Percentiles rank a stretch among this genome's conserved stretches.
Conservation (phyloP, 2,329 filamentous ascomycete genomes). For the Monascus ruber region DNA sequence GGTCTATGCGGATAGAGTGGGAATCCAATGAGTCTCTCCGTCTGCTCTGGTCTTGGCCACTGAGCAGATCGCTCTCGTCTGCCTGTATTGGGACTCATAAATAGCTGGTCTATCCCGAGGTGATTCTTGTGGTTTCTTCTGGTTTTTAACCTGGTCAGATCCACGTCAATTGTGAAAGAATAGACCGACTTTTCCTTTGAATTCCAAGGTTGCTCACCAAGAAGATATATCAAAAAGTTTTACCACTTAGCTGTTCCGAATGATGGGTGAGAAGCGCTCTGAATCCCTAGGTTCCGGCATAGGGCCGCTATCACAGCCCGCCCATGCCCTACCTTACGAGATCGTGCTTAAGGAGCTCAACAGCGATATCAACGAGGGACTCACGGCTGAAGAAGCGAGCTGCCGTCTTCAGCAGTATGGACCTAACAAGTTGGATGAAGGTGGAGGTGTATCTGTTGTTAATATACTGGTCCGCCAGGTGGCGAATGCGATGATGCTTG, state of each 20-base stretch:
- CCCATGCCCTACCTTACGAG: constrained; percentile 47
- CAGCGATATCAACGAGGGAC: constrained; percentile 45
- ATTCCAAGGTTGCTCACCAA: neutral
- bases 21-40: too few species aligned
- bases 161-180: neutral
- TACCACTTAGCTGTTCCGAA: neutral
- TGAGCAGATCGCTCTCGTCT: neutral
- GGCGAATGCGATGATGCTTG: constrained; percentile 57
- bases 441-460: constrained; percentile 54
- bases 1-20: too few species aligned
- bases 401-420: constrained; percentile 45
- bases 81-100: neutral
- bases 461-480: constrained; percentile 58
- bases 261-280: neutral
- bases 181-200: neutral
- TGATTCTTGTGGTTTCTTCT: neutral
- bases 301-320: constrained; percentile 45
- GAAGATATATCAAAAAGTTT: neutral
- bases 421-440: constrained; percentile 54
- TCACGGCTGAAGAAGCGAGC: constrained; percentile 44
- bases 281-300: constrained; percentile 47
- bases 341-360: constrained; percentile 44
- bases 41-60: neutral
- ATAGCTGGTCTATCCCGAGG: neutral
- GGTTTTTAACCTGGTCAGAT: neutral